Conservation (phyloP, 2,329 filamentous ascomycete genomes). For the Aspergillus pseudonomiae region DNA sequence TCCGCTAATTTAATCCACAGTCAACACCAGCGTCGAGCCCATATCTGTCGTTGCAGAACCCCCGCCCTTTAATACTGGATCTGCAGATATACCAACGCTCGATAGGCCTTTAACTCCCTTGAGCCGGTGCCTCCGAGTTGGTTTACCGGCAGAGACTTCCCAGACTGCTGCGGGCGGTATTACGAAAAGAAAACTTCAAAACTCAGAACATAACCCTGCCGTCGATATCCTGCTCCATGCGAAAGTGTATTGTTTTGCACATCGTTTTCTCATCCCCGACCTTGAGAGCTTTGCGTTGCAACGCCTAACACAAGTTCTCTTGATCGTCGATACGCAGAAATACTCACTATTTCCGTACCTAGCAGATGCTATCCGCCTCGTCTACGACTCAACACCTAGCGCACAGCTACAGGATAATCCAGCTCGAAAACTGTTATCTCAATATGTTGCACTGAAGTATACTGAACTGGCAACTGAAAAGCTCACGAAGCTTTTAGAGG, state of each 20-base stretch:
- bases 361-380: neutral
- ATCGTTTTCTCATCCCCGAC: neutral
- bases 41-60: too few relatives aligned
- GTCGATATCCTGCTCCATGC: neutral
- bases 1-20: too few relatives aligned
- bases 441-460: neutral
- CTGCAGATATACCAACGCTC: neutral
- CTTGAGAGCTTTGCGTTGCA: neutral
- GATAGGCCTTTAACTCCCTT: neutral
- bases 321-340: neutral
- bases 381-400: neutral
- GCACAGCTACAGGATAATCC: neutral
- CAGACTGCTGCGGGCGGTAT: neutral
- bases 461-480: neutral
- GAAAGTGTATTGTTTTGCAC: neutral
- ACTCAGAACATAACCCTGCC: neutral
- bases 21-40: too few relatives aligned
- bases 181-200: neutral
- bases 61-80: too few relatives aligned
- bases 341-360: neutral
- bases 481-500: neutral
- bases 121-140: neutral
- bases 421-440: neutral
- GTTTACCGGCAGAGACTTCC: neutral
- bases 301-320: neutral